A percentile compares a stretch with the other conserved stretches of the same genome.
These are phyloP conservation scores for Lepraria neglecta DNA, from an alignment of 495 filamentous ascomycete species.

Conservation along the genomic window DNA sequence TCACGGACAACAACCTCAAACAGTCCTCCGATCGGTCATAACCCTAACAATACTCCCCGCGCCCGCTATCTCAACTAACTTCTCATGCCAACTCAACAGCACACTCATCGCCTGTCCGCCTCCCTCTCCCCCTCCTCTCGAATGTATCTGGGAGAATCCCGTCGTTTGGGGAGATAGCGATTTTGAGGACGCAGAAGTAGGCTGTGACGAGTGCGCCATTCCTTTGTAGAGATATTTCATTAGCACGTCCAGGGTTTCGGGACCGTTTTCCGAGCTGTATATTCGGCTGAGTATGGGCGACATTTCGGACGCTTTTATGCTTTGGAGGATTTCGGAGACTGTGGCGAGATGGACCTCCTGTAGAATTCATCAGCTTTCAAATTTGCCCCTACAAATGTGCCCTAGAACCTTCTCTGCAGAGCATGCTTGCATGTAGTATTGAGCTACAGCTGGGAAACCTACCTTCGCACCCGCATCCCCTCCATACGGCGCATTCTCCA, in stretches of 20 bases:
- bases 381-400: too few species aligned
- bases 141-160: slow-evolving; percentile 77
- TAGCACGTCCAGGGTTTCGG: slow-evolving; percentile 63
- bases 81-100: slow-evolving; percentile 91
- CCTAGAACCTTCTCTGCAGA: too few species aligned
- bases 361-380: too few species aligned
- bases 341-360: slow-evolving; percentile 75
- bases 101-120: slow-evolving; percentile 89
- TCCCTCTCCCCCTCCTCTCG: slow-evolving; percentile 59
- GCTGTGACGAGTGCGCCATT: slow-evolving; percentile 52
- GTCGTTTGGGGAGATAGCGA: slow-evolving; percentile 71
- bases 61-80: slow-evolving; percentile 83
- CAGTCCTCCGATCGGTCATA: slow-evolving; percentile 88
- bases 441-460: too few species aligned
- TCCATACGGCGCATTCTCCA: slow-evolving; percentile 70
- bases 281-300: slow-evolving; percentile 72
- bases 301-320: slow-evolving; percentile 87
- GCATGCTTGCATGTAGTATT: too few species aligned
- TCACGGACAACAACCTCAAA: slow-evolving; percentile 42
- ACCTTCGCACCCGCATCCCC: slow-evolving; percentile 70
- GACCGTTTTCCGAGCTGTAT: slow-evolving; percentile 61
- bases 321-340: slow-evolving; percentile 81
- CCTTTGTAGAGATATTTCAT: slow-evolving; percentile 89
- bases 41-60: slow-evolving; percentile 79
- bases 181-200: slow-evolving; percentile 40